Evolutionary conservation across 2,329 filamentous ascomycete genomes (phyloP).

Genomic region (Botryotinia calthae): DNA sequence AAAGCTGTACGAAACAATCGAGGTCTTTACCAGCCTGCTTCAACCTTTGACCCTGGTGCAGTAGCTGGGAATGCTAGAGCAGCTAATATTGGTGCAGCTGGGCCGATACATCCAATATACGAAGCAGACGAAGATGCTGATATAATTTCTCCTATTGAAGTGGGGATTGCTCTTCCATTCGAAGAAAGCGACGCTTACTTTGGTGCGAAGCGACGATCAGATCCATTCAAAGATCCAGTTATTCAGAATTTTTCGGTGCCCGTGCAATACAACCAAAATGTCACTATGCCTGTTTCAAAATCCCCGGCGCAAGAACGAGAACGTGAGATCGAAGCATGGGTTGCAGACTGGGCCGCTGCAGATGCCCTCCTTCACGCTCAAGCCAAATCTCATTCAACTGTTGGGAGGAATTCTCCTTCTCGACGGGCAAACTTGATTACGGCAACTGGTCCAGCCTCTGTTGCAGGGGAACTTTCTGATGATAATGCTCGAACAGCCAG

Average conservation of each 20-base stretch:
- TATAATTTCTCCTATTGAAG: conserved; percentile 21
- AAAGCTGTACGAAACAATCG: conserved; percentile 40
- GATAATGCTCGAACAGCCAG: conserved; percentile 38
- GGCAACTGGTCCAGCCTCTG: conserved; percentile 30
- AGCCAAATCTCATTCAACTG: conserved; percentile 32
- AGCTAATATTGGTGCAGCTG: conserved; percentile 47
- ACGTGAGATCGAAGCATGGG: conserved; percentile 40
- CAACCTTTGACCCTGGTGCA: conserved; percentile 43
- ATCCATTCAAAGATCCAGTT: conserved; percentile 36
- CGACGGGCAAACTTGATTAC: conserved; percentile 35
- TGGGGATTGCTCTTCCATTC: conserved; percentile 29
- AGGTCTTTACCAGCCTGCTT: conserved; percentile 42
- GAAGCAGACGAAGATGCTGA: conserved; percentile 54
- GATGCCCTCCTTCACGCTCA: conserved; percentile 37
- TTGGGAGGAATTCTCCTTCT: conserved; percentile 37
- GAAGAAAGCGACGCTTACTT: conserved; percentile 15
- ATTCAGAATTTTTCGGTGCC: conserved; percentile 15
- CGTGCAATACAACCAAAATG: conserved; percentile 20
- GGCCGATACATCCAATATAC: conserved; percentile 61
- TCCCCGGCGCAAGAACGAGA: conserved; percentile 34
- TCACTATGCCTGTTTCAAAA: conserved; percentile 29
- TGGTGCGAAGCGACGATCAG: conserved; percentile 28
- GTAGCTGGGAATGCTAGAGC: conserved; percentile 42
- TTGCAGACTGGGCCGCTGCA: conserved; percentile 40
- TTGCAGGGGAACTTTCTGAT: conserved; percentile 30